These are phyloP conservation scores for Saccharomyces hybrid DNA, from an alignment of 1,139 yeast species.

Conservation along the genomic window DNA sequence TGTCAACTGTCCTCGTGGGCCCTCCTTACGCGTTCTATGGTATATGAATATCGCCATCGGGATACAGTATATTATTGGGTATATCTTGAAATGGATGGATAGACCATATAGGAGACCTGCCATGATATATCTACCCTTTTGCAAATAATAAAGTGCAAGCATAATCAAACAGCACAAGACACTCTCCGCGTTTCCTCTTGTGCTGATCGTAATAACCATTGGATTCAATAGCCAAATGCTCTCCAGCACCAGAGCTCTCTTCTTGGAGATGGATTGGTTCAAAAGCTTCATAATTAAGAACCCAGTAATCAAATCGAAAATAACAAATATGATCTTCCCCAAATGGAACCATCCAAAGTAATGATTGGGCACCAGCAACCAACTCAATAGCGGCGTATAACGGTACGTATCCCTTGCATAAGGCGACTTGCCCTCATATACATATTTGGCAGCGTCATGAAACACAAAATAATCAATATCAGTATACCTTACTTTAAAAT, in stretches of 20 bases:
- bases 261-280: slow-evolving; percentile 24
- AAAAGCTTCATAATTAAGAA: slow-evolving; percentile 47
- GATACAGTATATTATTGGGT: slow-evolving; percentile 79
- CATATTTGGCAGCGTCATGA: slow-evolving; percentile 79
- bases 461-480: slow-evolving; percentile 92
- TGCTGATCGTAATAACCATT: slow-evolving; percentile 87
- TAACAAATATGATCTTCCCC: slow-evolving; percentile 72
- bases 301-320: slow-evolving; percentile 80
- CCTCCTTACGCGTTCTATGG: not conserved
- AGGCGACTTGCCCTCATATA: slow-evolving; percentile 61
- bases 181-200: slow-evolving; percentile 92
- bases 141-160: slow-evolving; percentile 44
- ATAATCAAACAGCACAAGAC: slow-evolving; percentile 72
- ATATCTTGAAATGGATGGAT: slow-evolving; percentile 82
- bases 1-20: not conserved
- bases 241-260: slow-evolving; percentile 34
- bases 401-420: slow-evolving; percentile 81
- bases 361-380: slow-evolving; percentile 66
- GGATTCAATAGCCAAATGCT: slow-evolving; percentile 87
- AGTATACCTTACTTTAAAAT: slow-evolving; percentile 76
- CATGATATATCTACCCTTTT: slow-evolving; percentile 32
- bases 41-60: slow-evolving; percentile 31
- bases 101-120: slow-evolving; percentile 69
- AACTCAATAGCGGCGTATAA: slow-evolving; percentile 83
- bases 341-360: slow-evolving; percentile 43